Percentiles rank a stretch among this genome's conserved stretches.
These are phyloP conservation scores for Fusarium azukiicola DNA, from an alignment of 2,329 filamentous ascomycete genomes.

Conservation along the genomic window DNA sequence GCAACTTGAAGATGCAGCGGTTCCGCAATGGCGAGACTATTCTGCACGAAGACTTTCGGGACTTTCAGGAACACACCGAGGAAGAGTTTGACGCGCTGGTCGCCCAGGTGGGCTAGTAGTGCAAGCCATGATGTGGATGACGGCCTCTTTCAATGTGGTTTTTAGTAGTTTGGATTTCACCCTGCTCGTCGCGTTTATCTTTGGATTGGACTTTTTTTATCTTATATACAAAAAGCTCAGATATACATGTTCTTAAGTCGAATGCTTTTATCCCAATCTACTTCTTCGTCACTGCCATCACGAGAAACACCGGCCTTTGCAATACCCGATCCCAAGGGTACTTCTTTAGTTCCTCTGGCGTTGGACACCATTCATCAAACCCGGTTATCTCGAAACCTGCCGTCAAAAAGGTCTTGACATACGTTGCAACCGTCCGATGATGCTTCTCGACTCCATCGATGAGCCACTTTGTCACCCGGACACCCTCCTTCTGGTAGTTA, in stretches of 20 bases:
- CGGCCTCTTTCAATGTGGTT: not conserved
- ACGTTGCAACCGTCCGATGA: not conserved
- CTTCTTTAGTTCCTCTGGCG: not conserved
- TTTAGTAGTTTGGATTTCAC: not conserved
- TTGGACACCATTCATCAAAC: not conserved
- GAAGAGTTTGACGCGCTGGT: constrained; percentile 47
- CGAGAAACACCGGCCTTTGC: constrained; percentile 2
- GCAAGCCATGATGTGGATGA: not conserved
- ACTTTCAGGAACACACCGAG: constrained; percentile 43
- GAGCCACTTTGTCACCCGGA: constrained; percentile 5
- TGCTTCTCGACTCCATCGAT: not conserved
- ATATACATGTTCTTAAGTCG: not conserved
- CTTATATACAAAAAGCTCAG: not conserved
- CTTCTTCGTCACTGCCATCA: constrained; percentile 2
- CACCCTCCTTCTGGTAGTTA: not conserved
- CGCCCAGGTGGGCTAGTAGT: constrained; percentile 35
- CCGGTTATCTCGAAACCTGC: not conserved
- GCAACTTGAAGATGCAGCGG: constrained; percentile 48
- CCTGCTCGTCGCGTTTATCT: not conserved
- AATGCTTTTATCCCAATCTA: not conserved
- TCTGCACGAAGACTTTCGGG: constrained; percentile 26
- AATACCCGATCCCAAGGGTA: constrained; percentile 1
- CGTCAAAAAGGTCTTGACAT: not conserved
- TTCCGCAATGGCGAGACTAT: constrained; percentile 43
- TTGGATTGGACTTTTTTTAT: not conserved